Evolutionary conservation across 345 rosid species (phyloP), one percentile per base, ranked within the genome.

Genomic region (Lepidium didymum): DNA sequence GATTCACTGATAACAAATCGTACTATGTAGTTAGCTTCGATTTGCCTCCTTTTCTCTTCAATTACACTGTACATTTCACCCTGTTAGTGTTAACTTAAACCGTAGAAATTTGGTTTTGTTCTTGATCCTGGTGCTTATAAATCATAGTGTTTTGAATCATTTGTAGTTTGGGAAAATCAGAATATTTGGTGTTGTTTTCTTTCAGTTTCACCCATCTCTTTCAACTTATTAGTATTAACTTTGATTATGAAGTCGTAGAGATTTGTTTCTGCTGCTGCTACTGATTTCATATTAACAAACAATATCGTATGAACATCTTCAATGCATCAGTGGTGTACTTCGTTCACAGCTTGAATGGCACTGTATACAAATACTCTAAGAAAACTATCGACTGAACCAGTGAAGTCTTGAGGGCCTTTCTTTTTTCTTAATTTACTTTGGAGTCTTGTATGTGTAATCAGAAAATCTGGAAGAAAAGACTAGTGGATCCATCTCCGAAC

Each of bases 401-500:
- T 10, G 68, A 40, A 27, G 67, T 40, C 67, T 57, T 23, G 56
- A 46, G 56, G 64, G 42, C 52, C 7, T 25, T 62, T 59, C 6
- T 27, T 5, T 27, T 4, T 27, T 27, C 31, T 27, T 23, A 23
- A 23, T 65, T 73, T 58, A 50, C 72, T 66, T 47, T 16, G 55
- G 29, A 21, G 42, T 56, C 75, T 74, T 73, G 64, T 69, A 58
- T 75, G 70, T 68, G 62, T 62, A 35, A 68, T 79, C 76, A 94
- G 82, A 89, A 94, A 69, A 89, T 78, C 85, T 91, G 97, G 81
- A 91, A 91, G 80, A 89, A 89, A 81, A 94, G 81, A 82, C 93
- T 94, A 25, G 99, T 91, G 4, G 97, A 89, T 69, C 99, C 97
- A 59, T 94, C 99, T 8, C 99, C 91, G 73, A 82, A 94, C 10